Percentiles rank a stretch among this genome's conserved stretches.
phyloP scores from a whole-genome alignment of 2,329 filamentous ascomycete species.

The Penicillium sp. region DNA sequence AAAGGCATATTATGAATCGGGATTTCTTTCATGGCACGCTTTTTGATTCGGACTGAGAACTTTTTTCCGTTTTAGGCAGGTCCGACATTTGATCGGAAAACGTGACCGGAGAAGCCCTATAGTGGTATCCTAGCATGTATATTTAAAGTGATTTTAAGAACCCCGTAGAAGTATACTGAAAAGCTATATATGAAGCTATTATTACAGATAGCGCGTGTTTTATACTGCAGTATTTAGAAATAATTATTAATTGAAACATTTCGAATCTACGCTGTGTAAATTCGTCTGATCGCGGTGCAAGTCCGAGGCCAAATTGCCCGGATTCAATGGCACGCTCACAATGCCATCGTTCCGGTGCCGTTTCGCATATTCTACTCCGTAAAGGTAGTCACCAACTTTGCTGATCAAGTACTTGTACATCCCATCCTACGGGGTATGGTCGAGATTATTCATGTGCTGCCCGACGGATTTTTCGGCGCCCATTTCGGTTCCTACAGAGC shows the following conservation, averaged over 20 bases:
- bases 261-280: not conserved
- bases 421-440: slow-evolving; percentile 19
- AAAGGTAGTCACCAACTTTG: slow-evolving; percentile 36
- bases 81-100: not conserved
- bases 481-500: not conserved
- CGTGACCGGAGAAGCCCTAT: not conserved
- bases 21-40: no score
- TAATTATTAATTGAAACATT: no score
- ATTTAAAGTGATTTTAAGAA: no score
- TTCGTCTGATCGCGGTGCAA: not conserved
- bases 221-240: no score
- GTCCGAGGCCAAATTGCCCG: not conserved
- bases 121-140: no score
- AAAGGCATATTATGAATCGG: no score
- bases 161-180: no score
- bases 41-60: not conserved
- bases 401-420: slow-evolving; percentile 24
- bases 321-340: slow-evolving; percentile 1
- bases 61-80: not conserved
- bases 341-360: slow-evolving; percentile 19
- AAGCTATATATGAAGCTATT: no score
- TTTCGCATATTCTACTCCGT: slow-evolving; percentile 28
- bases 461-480: not conserved
- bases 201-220: no score
- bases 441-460: slow-evolving; percentile 13